phyloP scores from a whole-genome alignment of 2,329 filamentous ascomycete genomes.

The Neonectria ditissima region DNA sequence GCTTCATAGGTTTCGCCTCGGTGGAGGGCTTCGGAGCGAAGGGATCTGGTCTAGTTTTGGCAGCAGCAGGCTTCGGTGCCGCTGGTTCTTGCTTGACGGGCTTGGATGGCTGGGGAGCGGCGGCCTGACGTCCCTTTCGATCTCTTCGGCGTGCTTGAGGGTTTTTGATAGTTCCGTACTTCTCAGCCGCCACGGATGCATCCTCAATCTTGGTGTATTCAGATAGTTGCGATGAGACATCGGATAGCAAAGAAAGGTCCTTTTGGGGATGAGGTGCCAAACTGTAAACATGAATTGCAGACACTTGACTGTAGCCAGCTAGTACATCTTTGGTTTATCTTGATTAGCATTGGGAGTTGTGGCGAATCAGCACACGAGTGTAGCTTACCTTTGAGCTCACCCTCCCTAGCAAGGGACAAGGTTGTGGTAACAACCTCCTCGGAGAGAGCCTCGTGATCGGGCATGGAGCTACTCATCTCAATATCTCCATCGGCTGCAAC shows the following conservation, averaged over 20 bases:
- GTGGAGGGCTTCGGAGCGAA: slow-evolving; percentile 20
- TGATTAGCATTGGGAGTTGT: slow-evolving; percentile 26
- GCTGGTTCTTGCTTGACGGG: slow-evolving; percentile 32
- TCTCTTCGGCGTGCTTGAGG: slow-evolving; percentile 69
- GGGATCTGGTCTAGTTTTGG: slow-evolving; percentile 35
- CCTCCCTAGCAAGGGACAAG: slow-evolving; percentile 77
- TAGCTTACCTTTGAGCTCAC: slow-evolving; percentile 73
- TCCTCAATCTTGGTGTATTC: slow-evolving; percentile 69
- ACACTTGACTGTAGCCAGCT: slow-evolving; percentile 76
- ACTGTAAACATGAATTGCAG: slow-evolving; percentile 89
- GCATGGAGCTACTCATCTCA: slow-evolving; percentile 76
- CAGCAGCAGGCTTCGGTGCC: slow-evolving; percentile 17
- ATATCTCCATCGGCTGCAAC: slow-evolving; percentile 70
- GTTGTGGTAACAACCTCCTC: slow-evolving; percentile 67
- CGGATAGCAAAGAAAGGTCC: slow-evolving; percentile 77
- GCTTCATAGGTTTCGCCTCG: slow-evolving; percentile 41
- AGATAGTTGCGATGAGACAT: slow-evolving; percentile 73
- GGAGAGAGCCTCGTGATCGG: slow-evolving; percentile 58
- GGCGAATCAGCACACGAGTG: background rate
- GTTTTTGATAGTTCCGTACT: slow-evolving; percentile 82
- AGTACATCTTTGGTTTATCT: slow-evolving; percentile 68
- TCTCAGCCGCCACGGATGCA: slow-evolving; percentile 66
- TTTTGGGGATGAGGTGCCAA: slow-evolving; percentile 76
- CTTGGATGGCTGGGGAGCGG: slow-evolving; percentile 44
- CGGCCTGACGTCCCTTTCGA: slow-evolving; percentile 50